phyloP scores from a whole-genome alignment of 116 monocot species.

The Zostera marina region DNA sequence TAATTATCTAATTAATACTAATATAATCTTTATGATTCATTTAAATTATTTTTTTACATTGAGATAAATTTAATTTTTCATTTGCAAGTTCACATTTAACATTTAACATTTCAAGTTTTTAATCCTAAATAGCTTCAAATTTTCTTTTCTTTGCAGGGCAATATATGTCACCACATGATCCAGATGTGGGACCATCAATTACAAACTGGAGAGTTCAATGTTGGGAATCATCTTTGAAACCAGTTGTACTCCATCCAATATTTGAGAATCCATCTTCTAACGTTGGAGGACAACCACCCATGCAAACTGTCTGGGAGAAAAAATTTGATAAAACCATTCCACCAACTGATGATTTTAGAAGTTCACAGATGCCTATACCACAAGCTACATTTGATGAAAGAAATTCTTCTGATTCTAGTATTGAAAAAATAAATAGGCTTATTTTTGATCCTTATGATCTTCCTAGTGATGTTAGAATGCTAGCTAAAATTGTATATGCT shows the following conservation, averaged over 20 bases:
- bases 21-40: neutral
- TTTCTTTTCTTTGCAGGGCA: conserved; percentile 44
- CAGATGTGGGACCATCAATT: conserved; percentile 98
- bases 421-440: conserved; percentile 61
- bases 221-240: conserved; percentile 95
- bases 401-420: conserved; percentile 80
- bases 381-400: conserved; percentile 51
- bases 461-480: conserved; percentile 93
- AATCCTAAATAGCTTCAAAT: neutral
- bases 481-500: conserved; percentile 94
- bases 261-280: conserved; percentile 89
- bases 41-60: too few species aligned
- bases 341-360: conserved; percentile 70
- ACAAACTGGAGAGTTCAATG: conserved; percentile 98
- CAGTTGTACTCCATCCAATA: conserved; percentile 98
- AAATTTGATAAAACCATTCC: conserved; percentile 92
- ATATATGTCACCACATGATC: conserved; percentile 99
- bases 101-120: too few species aligned
- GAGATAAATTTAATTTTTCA: too few species aligned
- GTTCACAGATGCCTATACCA: conserved; percentile 29
- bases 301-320: conserved; percentile 92
- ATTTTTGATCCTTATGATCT: conserved; percentile 97
- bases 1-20: too few species aligned
- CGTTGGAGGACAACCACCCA: conserved; percentile 90
- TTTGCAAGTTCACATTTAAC: too few species aligned